A percentile compares a stretch with the other conserved stretches of the same genome.
phyloP scores from a whole-genome alignment of 129 eudicot species.

The Oenanthe sinensis region DNA sequence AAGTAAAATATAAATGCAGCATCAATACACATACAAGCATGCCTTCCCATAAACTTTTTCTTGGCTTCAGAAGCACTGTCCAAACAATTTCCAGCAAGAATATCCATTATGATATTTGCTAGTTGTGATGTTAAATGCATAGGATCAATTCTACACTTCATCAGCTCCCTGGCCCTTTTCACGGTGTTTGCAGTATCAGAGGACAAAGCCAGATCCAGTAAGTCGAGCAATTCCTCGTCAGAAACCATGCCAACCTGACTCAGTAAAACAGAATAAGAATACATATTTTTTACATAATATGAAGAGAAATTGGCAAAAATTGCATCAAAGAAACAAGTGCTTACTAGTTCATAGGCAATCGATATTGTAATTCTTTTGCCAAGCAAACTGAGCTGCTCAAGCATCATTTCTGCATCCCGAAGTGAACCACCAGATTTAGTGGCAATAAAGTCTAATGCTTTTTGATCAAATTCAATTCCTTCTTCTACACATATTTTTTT shows the following conservation, averaged over 20 bases:
- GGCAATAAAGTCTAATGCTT: slow-evolving; percentile 69
- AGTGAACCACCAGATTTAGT: slow-evolving; percentile 73
- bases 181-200: slow-evolving; percentile 83
- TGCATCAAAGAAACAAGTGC: slow-evolving; percentile 16
- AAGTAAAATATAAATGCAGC: neutral
- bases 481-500: slow-evolving; percentile 59
- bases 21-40: slow-evolving; percentile 54
- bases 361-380: slow-evolving; percentile 69
- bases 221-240: slow-evolving; percentile 85
- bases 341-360: slow-evolving; percentile 70
- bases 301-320: neutral
- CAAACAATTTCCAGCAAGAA: slow-evolving; percentile 77
- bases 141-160: slow-evolving; percentile 85
- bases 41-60: slow-evolving; percentile 52
- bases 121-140: slow-evolving; percentile 80
- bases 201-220: slow-evolving; percentile 77
- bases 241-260: slow-evolving; percentile 86
- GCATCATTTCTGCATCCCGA: slow-evolving; percentile 92
- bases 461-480: slow-evolving; percentile 60
- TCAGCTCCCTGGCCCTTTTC: slow-evolving; percentile 76
- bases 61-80: slow-evolving; percentile 53
- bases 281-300: neutral
- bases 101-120: slow-evolving; percentile 89
- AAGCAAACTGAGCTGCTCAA: slow-evolving; percentile 84
- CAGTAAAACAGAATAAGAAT: slow-evolving; percentile 9